Percentiles rank a stretch among this genome's conserved stretches.
Conservation (phyloP, 1,139 yeast species). For the Blastobotrys persicus region DNA sequence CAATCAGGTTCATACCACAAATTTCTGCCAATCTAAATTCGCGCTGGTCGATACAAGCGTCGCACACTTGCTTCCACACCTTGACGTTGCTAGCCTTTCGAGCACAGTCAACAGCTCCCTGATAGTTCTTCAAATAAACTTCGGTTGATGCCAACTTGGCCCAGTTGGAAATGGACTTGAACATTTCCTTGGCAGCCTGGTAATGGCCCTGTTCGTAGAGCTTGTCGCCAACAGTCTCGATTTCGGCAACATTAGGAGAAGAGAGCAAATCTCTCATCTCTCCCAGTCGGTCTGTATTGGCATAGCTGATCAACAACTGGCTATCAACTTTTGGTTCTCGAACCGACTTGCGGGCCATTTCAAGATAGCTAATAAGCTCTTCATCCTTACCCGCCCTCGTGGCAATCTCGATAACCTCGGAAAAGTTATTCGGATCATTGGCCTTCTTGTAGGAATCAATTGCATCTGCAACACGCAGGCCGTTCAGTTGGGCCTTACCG, state of each 20-base stretch:
- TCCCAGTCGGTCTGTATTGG: slow-evolving; percentile 66
- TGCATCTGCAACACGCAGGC: slow-evolving; percentile 88
- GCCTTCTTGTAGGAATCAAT: slow-evolving; percentile 82
- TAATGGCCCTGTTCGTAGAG: slow-evolving; percentile 79
- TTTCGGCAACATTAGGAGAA: slow-evolving; percentile 89
- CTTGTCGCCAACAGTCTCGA: slow-evolving; percentile 89
- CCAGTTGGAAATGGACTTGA: slow-evolving; percentile 84
- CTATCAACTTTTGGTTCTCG: slow-evolving; percentile 94
- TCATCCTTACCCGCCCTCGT: slow-evolving; percentile 96
- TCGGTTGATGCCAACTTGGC: slow-evolving; percentile 93
- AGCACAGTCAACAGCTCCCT: slow-evolving; percentile 97
- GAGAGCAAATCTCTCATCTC: slow-evolving; percentile 85
- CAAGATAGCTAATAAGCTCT: slow-evolving; percentile 80
- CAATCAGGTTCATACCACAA: slow-evolving; percentile 95
- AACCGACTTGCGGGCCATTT: slow-evolving; percentile 90
- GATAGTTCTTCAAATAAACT: slow-evolving; percentile 88
- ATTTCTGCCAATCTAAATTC: slow-evolving; percentile 97
- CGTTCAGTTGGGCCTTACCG: slow-evolving; percentile 95
- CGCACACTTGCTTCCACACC: slow-evolving; percentile 97
- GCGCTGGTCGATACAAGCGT: slow-evolving; percentile 91
- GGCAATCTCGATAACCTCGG: slow-evolving; percentile 90
- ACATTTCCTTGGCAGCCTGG: slow-evolving; percentile 89
- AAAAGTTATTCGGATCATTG: slow-evolving; percentile 85
- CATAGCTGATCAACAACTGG: slow-evolving; percentile 83
- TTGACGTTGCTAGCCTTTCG: slow-evolving; percentile 92